phyloP scores from a whole-genome alignment of 2,329 filamentous ascomycete species.

The Sporothrix pseudoabietina region DNA sequence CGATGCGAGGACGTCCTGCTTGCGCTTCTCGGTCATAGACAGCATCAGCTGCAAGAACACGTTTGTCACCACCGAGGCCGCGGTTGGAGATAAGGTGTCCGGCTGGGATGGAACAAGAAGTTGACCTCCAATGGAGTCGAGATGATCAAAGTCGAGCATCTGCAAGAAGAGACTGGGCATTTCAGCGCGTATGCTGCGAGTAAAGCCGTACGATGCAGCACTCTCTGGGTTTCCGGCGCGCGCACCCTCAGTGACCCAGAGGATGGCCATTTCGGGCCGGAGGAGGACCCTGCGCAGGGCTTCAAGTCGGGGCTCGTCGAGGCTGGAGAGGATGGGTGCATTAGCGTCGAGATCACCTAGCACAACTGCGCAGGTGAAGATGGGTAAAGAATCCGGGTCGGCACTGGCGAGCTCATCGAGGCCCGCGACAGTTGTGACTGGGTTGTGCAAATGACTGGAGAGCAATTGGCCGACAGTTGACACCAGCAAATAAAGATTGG shows the following conservation, averaged over 20 bases:
- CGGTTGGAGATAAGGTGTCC: background rate
- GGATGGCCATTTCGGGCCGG: constrained; percentile 38
- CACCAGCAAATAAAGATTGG: background rate
- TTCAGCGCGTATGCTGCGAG: constrained; percentile 41
- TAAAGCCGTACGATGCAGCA: constrained; percentile 42
- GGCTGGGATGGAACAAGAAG: background rate
- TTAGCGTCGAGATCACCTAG: constrained; percentile 44
- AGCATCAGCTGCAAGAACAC: constrained; percentile 37
- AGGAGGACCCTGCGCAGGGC: constrained; percentile 37
- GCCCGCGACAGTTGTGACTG: background rate
- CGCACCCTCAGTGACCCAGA: constrained; percentile 41
- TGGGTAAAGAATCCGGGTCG: background rate
- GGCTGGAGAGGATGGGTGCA: constrained; percentile 40
- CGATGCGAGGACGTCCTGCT: background rate
- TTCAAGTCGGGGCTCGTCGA: constrained; percentile 42
- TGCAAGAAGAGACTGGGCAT: constrained; percentile 40
- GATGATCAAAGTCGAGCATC: constrained; percentile 40
- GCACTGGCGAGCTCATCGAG: constrained; percentile 38
- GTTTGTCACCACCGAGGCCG: constrained; percentile 30
- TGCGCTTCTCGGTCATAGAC: background rate
- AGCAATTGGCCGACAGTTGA: background rate
- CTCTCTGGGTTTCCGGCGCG: constrained; percentile 36
- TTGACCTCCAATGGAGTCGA: constrained; percentile 23
- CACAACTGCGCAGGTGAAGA: constrained; percentile 42
- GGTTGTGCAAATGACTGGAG: background rate